Conservation (phyloP, 768 basidiomycete species). For the Panaeolus cyanescens region DNA sequence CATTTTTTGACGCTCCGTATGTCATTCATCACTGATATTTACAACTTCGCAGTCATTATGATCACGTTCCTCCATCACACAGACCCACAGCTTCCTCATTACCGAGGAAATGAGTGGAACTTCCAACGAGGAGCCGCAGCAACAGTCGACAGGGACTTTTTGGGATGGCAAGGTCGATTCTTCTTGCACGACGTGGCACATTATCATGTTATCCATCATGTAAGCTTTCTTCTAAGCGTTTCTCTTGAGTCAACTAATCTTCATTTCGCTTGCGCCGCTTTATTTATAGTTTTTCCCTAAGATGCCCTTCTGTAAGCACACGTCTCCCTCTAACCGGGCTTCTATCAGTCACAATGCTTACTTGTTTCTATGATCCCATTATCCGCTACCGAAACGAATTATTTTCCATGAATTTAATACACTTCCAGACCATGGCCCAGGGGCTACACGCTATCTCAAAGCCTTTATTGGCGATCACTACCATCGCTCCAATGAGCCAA, state of each 20-base stretch:
- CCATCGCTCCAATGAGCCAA: conserved; percentile 37
- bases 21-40: no score
- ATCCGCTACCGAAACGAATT: conserved; percentile 3
- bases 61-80: conserved; percentile 69
- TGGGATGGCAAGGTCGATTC: conserved; percentile 69
- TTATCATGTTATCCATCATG: conserved; percentile 62
- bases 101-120: conserved; percentile 58
- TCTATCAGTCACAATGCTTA: not conserved
- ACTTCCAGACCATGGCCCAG: conserved; percentile 52
- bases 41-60: conserved; percentile 43
- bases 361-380: not conserved
- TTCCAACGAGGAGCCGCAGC: conserved; percentile 64
- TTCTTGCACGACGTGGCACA: conserved; percentile 68
- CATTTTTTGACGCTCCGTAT: no score
- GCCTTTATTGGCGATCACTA: conserved; percentile 54
- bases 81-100: conserved; percentile 56
- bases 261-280: not conserved
- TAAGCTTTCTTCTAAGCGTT: conserved; percentile 22
- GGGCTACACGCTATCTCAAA: conserved; percentile 51
- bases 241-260: not conserved
- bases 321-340: not conserved
- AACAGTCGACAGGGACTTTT: conserved; percentile 57
- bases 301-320: conserved; percentile 54
- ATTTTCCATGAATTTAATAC: no score
- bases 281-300: conserved; percentile 56